phyloP scores from a whole-genome alignment of 2,329 filamentous ascomycete species.

The Aspergillus phoenicis region DNA sequence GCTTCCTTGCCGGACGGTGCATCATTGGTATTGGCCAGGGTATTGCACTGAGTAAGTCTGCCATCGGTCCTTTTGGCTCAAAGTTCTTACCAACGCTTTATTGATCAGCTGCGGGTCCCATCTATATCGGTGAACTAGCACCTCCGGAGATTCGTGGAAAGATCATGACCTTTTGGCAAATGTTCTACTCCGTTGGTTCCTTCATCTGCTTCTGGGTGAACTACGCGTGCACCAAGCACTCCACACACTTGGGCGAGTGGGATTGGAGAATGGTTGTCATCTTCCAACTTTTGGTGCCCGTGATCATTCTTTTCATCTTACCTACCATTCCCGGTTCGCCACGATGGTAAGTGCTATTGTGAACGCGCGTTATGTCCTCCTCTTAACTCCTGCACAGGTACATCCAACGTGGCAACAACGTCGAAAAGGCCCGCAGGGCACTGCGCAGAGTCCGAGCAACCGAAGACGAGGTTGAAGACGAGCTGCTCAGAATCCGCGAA shows the following conservation, averaged over 20 bases:
- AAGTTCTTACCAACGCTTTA: constrained; percentile 4
- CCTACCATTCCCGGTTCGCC: constrained; percentile 70
- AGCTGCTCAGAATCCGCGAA: constrained; percentile 65
- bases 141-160: constrained; percentile 66
- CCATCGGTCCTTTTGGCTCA: neutral
- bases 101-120: constrained; percentile 61
- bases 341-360: constrained; percentile 53
- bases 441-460: constrained; percentile 65
- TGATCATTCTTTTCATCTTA: constrained; percentile 62
- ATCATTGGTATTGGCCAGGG: constrained; percentile 72
- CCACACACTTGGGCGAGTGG: constrained; percentile 64
- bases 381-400: constrained; percentile 24
- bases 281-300: constrained; percentile 70
- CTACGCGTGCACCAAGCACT: constrained; percentile 62
- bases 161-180: constrained; percentile 72
- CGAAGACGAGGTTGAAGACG: constrained; percentile 67
- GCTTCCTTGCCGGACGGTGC: constrained; percentile 69
- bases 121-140: constrained; percentile 71
- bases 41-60: constrained; percentile 59
- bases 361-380: neutral
- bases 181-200: constrained; percentile 66
- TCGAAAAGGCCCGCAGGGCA: constrained; percentile 62
- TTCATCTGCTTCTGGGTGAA: constrained; percentile 70
- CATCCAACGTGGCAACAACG: constrained; percentile 61
- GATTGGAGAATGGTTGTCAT: constrained; percentile 74